Evolutionary conservation across 116 monocot species (phyloP).

Genomic region (Iris pallida): DNA sequence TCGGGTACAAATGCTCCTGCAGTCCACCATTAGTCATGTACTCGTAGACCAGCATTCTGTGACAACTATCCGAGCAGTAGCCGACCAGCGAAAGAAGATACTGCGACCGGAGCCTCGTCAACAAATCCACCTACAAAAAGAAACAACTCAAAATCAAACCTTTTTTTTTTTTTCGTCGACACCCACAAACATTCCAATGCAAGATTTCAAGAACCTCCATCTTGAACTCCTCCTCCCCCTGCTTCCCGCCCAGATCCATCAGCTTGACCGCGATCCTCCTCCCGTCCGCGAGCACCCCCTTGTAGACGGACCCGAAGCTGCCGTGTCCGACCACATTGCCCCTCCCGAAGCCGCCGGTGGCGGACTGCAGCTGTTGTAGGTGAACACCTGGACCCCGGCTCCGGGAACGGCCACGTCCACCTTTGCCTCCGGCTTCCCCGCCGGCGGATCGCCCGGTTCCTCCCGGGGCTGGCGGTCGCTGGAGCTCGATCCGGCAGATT

Average conservation of each 20-base stretch:
- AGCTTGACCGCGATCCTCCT: slow-evolving; percentile 92
- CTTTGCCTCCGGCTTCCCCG: slow-evolving; percentile 2
- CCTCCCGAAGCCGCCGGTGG: slow-evolving; percentile 83
- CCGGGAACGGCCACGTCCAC: slow-evolving; percentile 21
- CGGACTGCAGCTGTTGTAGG: slow-evolving; percentile 79
- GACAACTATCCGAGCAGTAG: slow-evolving; percentile 75
- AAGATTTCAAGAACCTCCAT: slow-evolving; percentile 57
- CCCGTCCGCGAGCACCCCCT: slow-evolving; percentile 69
- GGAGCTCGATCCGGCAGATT: slow-evolving; percentile 17
- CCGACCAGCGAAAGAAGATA: slow-evolving; percentile 75
- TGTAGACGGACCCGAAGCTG: slow-evolving; percentile 90
- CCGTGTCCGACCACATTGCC: slow-evolving; percentile 74
- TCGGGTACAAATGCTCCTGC: slow-evolving; percentile 94
- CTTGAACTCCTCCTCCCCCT: slow-evolving; percentile 95
- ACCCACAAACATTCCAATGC: neutral
- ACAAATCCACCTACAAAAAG: slow-evolving; percentile 66
- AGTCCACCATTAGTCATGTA: slow-evolving; percentile 98
- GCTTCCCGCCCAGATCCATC: slow-evolving; percentile 86
- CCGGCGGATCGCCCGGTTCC: neutral
- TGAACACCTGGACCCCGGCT: slow-evolving; percentile 62
- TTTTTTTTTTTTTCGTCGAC: neutral
- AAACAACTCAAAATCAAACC: neutral
- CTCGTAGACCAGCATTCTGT: slow-evolving; percentile 85
- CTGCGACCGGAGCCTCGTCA: slow-evolving; percentile 70
- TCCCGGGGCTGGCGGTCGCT: slow-evolving; percentile 3